Evolutionary conservation across 2,329 filamentous ascomycete species (phyloP).

Genomic region (Shiraia bambusicola): DNA sequence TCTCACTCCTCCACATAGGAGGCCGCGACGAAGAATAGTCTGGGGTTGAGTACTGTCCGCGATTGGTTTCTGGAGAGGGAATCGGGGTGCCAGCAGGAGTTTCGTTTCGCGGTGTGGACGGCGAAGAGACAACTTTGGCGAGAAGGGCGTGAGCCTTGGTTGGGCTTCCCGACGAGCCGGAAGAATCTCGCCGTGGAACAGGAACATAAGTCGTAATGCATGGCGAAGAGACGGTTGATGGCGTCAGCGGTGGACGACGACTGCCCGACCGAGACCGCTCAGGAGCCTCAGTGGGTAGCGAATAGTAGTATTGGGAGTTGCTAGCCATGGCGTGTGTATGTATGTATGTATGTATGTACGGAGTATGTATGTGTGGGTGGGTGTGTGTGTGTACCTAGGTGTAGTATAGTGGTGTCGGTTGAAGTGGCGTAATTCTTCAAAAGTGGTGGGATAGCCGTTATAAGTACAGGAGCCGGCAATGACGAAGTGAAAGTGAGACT

Average conservation of each 20-base stretch:
- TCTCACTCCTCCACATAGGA: constrained; percentile 39
- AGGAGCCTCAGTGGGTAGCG: constrained; percentile 41
- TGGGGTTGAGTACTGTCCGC: constrained; percentile 29
- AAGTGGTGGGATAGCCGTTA: constrained; percentile 13
- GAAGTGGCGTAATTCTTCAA: constrained; percentile 1
- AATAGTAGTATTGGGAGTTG: constrained; percentile 42
- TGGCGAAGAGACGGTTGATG: constrained; percentile 49
- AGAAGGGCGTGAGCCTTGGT: constrained; percentile 47
- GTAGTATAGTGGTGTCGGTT: no score
- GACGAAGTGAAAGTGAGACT: constrained; percentile 9
- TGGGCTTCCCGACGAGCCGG: constrained; percentile 42
- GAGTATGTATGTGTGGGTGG: no score
- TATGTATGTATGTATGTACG: constrained; percentile 5
- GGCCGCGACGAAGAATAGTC: constrained; percentile 34
- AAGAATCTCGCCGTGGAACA: constrained; percentile 45
- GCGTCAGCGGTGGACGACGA: constrained; percentile 48
- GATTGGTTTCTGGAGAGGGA: constrained; percentile 26
- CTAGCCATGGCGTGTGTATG: constrained; percentile 35
- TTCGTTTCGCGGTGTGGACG: constrained; percentile 42
- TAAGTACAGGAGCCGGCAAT: constrained; percentile 18
- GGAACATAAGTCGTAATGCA: constrained; percentile 47
- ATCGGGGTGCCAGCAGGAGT: constrained; percentile 34
- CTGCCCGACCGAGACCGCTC: constrained; percentile 38
- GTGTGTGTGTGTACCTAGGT: constrained; percentile 8
- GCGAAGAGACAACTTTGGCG: constrained; percentile 48